These are phyloP conservation scores for Ophiostoma sp. DNA, from an alignment of 2,329 filamentous ascomycete species.

Conservation along the genomic window DNA sequence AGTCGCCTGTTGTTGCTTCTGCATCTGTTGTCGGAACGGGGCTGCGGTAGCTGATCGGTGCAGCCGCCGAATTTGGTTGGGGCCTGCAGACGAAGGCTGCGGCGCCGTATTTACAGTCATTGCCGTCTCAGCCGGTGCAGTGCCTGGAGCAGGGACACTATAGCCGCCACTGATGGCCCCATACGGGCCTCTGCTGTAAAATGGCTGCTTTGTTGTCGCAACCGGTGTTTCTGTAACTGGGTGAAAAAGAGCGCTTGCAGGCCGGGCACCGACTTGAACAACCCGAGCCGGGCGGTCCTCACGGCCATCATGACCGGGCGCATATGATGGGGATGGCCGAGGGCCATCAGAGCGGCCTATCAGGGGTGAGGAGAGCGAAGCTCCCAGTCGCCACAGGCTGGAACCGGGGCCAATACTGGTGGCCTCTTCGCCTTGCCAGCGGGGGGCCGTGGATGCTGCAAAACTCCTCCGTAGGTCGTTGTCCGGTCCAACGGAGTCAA, in stretches of 20 bases:
- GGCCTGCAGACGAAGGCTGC: background rate
- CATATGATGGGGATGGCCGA: background rate
- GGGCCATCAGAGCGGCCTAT: background rate
- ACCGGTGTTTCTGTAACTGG: conserved; percentile 23
- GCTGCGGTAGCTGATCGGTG: conserved; percentile 18
- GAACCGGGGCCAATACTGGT: background rate
- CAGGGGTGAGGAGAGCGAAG: conserved; percentile 16
- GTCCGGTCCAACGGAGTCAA: background rate
- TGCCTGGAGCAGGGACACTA: conserved; percentile 22
- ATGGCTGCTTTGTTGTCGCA: background rate
- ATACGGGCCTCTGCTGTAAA: background rate
- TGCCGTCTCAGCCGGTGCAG: background rate
- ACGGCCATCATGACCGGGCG: background rate
- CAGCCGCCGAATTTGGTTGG: conserved; percentile 18
- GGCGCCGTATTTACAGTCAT: background rate
- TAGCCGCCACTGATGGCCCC: conserved; percentile 10
- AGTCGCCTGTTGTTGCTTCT: background rate
- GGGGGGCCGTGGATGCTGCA: background rate
- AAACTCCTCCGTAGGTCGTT: conserved; percentile 12
- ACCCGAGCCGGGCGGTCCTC: background rate
- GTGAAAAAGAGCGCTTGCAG: conserved; percentile 20
- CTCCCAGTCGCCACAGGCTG: conserved; percentile 11
- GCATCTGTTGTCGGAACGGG: background rate
- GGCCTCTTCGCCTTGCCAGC: background rate
- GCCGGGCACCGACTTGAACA: background rate